Evolutionary conservation across 352 stramenopile genomes (phyloP), one percentile per base, ranked within the genome.

Genomic region (Globisporangium nagaii): DNA sequence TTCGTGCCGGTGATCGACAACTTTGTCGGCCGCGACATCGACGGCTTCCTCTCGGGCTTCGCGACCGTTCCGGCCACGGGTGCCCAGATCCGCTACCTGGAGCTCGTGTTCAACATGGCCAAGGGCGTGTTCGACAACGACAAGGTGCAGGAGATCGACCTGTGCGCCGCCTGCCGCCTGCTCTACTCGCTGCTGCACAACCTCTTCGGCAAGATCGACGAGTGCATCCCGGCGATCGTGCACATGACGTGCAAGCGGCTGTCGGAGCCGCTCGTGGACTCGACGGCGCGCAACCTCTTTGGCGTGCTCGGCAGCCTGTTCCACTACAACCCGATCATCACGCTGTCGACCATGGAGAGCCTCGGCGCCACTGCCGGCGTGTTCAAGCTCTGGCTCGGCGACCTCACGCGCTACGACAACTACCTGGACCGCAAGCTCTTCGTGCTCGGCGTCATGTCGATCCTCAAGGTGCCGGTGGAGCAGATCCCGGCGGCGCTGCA

Each of bases 1-100:
- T 98, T 98, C 64, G 90, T 96, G 46, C 84, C 83, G 2, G 94
- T 97, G 32, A 88, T 99, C 35, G 95, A 98, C 67, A 98, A 98
- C 68, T 99, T 97, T 64, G 97, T 99, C 0, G 79, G 77, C 20
- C 78, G 84, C 32, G 79, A 92, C 62, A 74, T 87, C 4, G 76
- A 87, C 15, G 77, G 72, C 25, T 91, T 94, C 54, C 53, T 91
- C 24, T 58, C 74, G 0, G 78, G 81, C 20, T 67, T 73, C 7
- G 65, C 49, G 15, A 79, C 74, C 1, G 69, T 84, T 49, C 66
- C 73, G 4, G 60, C 44, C 6, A 75, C 65, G 3, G 77, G 76
- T 17, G 63, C 53, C 27, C 73, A 55, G 22, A 57, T 88, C 31
- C 75, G 75, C 11, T 93, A 90, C 66, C 54, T 93, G 13, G 81